Evolutionary conservation across 495 filamentous ascomycete genomes (phyloP), one percentile per base, ranked within the genome.

Genomic region (Bombardia bombarda): DNA sequence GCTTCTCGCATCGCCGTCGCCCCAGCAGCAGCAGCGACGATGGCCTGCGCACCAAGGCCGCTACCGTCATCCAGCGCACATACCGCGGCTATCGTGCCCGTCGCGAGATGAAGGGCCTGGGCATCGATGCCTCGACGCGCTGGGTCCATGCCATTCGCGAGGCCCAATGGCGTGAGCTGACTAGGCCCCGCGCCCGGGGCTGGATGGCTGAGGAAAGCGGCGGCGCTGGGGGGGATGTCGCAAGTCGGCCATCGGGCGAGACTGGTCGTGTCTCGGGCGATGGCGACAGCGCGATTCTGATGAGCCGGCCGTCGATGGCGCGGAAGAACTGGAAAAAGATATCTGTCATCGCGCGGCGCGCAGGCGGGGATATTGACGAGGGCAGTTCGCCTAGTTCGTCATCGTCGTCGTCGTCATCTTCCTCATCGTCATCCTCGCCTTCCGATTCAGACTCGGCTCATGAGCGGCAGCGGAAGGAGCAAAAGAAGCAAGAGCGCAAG

Each of bases 251-350:
- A 28, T 8, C 20, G 49, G 49, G 12, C 19, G 30, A 5, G 30
- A 6, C 25, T 12, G 25, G 25, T 12, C 41, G 12, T 36, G 39
- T 16, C 31, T 30, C 14, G 32, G 14, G 10, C 40, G 16, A 40
- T 9, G 19, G 17, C 8, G 21, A 30, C 37, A 16, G 31, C 18
- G 18, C 14, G 5, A 10, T 47, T 16, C 3, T 28, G 2, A 32
- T 42, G 18, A 51, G 44, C 42, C 47, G 49, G 16, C 36, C 55
- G 2, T 59, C 53, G 9, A 51, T 43, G 13, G 81, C 84, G 5
- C 74, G 73, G 21, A 68, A 74, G 38, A 82, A 86, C 42, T 96
- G 90, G 90, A 76, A 81, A 41, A 82, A 81, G 38, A 77, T 74
- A 4, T 78, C 79, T 12, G 67, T 71, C 21, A 81, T 93, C 33